Percentiles rank a stretch among this genome's conserved stretches.
Evolutionary conservation across 805 yeast genomes (phyloP).

Genomic region (Lachancea sp.): DNA sequence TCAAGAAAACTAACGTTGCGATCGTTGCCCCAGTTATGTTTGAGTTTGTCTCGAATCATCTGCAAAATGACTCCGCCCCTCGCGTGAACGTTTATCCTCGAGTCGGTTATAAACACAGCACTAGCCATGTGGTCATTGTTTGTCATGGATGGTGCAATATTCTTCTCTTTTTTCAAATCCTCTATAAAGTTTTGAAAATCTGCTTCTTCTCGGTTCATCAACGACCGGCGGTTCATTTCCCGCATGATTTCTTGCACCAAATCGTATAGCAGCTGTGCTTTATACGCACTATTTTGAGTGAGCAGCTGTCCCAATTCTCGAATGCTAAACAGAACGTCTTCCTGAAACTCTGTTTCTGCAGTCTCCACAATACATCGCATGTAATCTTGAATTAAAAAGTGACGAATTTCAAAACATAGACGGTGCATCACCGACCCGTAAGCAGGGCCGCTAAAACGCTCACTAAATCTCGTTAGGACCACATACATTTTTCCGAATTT

Average conservation of each 20-base stretch:
- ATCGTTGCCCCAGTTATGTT: constrained; percentile 59
- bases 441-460: constrained; percentile 44
- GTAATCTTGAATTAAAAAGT: constrained; percentile 36
- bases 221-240: constrained; percentile 38
- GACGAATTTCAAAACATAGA: constrained; percentile 54
- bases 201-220: constrained; percentile 30
- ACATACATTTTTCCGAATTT: constrained; percentile 58
- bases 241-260: constrained; percentile 45
- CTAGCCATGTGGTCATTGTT: constrained; percentile 32
- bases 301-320: constrained; percentile 51
- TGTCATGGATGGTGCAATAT: background rate
- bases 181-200: constrained; percentile 41
- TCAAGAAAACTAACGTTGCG: constrained; percentile 45
- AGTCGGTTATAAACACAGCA: constrained; percentile 40
- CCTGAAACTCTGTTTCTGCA: constrained; percentile 49
- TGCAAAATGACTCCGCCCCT: constrained; percentile 75
- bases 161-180: constrained; percentile 34
- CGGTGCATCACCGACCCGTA: constrained; percentile 74
- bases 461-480: constrained; percentile 54
- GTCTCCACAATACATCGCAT: constrained; percentile 32
- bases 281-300: constrained; percentile 31
- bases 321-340: constrained; percentile 48
- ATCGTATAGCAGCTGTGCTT: constrained; percentile 49
- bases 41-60: constrained; percentile 52
- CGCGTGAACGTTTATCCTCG: constrained; percentile 45